phyloP scores from a whole-genome alignment of 495 filamentous ascomycete species.

The Talaromyces borbonicus region DNA sequence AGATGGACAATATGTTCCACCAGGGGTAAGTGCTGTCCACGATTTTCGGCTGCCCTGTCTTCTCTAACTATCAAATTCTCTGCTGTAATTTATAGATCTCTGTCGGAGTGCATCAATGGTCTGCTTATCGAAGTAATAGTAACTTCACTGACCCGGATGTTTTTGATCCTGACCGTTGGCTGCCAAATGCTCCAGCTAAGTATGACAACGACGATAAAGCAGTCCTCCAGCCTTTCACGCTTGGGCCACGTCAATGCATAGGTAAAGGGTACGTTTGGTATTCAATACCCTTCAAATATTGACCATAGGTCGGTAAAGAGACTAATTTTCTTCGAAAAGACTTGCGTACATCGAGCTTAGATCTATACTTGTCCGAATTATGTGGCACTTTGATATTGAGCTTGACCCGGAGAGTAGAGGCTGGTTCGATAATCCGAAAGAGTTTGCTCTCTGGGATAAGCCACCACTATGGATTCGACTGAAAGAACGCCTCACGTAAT shows the following conservation, averaged over 20 bases:
- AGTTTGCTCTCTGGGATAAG: conserved; percentile 4
- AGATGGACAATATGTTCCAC: conserved; percentile 25
- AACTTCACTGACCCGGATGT: conserved; percentile 24
- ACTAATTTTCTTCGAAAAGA: not conserved
- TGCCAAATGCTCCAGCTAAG: conserved; percentile 17
- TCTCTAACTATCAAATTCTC: not conserved
- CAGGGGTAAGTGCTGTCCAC: conserved; percentile 12
- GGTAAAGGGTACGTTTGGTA: conserved; percentile 40
- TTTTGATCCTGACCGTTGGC: conserved; percentile 37
- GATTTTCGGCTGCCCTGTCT: not conserved
- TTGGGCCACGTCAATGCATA: conserved; percentile 38
- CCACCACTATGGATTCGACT: not conserved
- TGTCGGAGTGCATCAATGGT: conserved; percentile 15
- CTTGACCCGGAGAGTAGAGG: not conserved
- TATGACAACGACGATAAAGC: conserved; percentile 22
- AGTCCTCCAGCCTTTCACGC: conserved; percentile 34
- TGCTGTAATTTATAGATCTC: not conserved
- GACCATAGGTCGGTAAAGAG: no score
- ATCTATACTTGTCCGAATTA: conserved; percentile 9
- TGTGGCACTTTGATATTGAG: conserved; percentile 13
- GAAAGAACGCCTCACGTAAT: not conserved
- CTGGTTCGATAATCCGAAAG: not conserved
- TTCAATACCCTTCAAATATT: no score
- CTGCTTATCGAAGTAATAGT: conserved; percentile 14
- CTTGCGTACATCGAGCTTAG: conserved; percentile 10